Evolutionary conservation across 768 basidiomycete genomes (phyloP).

Genomic region (Mycena epipterygia): DNA sequence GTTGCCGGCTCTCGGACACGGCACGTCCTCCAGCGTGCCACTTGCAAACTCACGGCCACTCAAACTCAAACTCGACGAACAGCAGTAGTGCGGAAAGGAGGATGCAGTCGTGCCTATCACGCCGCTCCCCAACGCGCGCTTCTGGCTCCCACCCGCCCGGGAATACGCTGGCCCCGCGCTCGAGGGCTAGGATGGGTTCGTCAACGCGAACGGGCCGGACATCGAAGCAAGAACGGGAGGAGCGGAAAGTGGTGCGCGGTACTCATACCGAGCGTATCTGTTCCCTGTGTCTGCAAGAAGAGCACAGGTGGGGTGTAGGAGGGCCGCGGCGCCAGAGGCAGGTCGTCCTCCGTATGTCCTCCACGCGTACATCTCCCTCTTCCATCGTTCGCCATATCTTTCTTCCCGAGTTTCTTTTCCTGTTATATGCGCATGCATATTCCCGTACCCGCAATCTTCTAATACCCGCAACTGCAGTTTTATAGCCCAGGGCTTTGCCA

Average conservation of each 20-base stretch:
- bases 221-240: too few species aligned
- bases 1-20: constrained; percentile 14
- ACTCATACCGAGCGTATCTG: constrained; percentile 58
- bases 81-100: constrained; percentile 62
- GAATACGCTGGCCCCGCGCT: constrained; percentile 49
- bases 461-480: too few species aligned
- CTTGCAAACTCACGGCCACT: constrained; percentile 50
- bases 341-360: too few species aligned
- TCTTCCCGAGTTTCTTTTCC: too few species aligned
- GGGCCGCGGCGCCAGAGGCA: constrained; percentile 32
- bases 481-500: too few species aligned
- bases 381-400: too few species aligned
- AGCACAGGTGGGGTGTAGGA: constrained; percentile 39
- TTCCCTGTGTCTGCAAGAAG: constrained; percentile 73
- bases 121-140: constrained; percentile 67
- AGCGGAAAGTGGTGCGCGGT: constrained; percentile 57
- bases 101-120: constrained; percentile 83
- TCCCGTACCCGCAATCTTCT: too few species aligned
- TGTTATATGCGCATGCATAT: too few species aligned
- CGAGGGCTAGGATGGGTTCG: constrained; percentile 57
- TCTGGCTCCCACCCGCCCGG: constrained; percentile 50
- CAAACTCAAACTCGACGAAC: constrained; percentile 68
- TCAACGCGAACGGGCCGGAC: too few species aligned
- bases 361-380: too few species aligned
- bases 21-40: constrained; percentile 5